phyloP scores from a whole-genome alignment of 148 eudicot genomes.

The Heliamphora exappendiculata region DNA sequence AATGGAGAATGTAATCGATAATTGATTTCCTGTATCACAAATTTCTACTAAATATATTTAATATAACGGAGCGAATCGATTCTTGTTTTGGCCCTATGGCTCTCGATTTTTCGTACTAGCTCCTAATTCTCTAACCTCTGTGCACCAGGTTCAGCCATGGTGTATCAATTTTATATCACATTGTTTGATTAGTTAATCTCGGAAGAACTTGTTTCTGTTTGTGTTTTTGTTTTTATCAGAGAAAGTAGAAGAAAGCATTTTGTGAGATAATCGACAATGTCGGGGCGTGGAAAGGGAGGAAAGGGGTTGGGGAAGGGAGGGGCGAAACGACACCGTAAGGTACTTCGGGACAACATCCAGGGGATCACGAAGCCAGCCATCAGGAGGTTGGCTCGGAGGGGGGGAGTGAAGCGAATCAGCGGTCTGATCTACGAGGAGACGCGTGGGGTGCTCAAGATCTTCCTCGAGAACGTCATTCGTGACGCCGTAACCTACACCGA shows the following conservation, averaged over 20 bases:
- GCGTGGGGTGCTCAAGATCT: slow-evolving; percentile 16
- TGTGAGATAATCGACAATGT: slow-evolving; percentile 19
- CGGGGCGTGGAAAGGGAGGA: slow-evolving; percentile 55
- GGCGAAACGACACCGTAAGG: slow-evolving; percentile 9
- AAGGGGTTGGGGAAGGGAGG: slow-evolving; percentile 49
- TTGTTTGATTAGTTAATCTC: neutral
- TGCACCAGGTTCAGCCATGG: too few relatives aligned
- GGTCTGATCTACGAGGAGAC: slow-evolving; percentile 20
- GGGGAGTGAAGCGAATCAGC: slow-evolving; percentile 12
- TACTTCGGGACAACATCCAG: slow-evolving; percentile 8
- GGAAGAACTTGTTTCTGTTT: neutral
- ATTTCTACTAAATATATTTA: too few relatives aligned
- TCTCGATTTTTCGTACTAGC: too few relatives aligned
- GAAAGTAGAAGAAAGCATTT: too few relatives aligned
- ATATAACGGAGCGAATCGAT: too few relatives aligned
- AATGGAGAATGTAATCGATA: too few relatives aligned
- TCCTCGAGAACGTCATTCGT: slow-evolving; percentile 15
- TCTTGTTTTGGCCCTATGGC: too few relatives aligned
- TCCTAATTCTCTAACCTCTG: too few relatives aligned
- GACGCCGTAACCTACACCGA: slow-evolving; percentile 20
- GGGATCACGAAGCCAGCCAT: slow-evolving; percentile 13
- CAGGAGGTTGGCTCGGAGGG: slow-evolving; percentile 11
- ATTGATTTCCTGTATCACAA: too few relatives aligned
- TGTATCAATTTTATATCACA: too few relatives aligned
- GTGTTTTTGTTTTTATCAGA: neutral